Evolutionary conservation across 192 early-diverging fungal genomes (phyloP).

Genomic region (Coemansia sp.): DNA sequence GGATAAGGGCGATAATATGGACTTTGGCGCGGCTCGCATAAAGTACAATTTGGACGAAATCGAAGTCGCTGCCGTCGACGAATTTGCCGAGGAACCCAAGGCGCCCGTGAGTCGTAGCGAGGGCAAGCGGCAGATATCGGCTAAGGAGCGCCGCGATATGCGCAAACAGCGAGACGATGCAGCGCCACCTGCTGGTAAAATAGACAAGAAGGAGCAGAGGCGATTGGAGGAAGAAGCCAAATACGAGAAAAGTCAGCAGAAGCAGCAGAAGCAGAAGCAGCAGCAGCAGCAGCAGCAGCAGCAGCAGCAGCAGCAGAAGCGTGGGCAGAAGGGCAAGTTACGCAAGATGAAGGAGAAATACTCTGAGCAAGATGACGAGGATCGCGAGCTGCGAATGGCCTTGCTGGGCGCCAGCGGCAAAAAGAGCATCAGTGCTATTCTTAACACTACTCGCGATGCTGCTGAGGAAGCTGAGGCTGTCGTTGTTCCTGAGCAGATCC

Average conservation of each 20-base stretch:
- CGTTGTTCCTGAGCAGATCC: not conserved
- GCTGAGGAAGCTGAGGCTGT: not conserved
- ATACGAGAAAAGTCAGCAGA: constrained; percentile 20
- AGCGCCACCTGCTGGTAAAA: not conserved
- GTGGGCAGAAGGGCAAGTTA: constrained; percentile 85
- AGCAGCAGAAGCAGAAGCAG: constrained; percentile 30
- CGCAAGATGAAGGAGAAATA: constrained; percentile 95
- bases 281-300: constrained; percentile 48
- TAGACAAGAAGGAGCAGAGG: constrained; percentile 44
- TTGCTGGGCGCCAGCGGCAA: constrained; percentile 67
- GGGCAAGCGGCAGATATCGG: constrained; percentile 59
- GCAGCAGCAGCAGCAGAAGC: constrained; percentile 49
- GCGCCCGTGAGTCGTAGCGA: not conserved
- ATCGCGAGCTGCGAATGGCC: constrained; percentile 76
- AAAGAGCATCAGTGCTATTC: constrained; percentile 37
- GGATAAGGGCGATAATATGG: constrained; percentile 11
- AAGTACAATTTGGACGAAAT: constrained; percentile 58
- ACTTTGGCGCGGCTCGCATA: constrained; percentile 40
- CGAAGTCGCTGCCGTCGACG: constrained; percentile 34
- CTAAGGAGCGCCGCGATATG: constrained; percentile 80
- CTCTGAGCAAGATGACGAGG: constrained; percentile 89
- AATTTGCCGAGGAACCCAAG: constrained; percentile 8
- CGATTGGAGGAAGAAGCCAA: constrained; percentile 37
- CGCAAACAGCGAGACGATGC: constrained; percentile 57
- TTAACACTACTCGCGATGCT: not conserved